Base-by-base conservation (phyloP, 768 basidiomycete genomes). In the Daedaleopsis nitida region DNA sequence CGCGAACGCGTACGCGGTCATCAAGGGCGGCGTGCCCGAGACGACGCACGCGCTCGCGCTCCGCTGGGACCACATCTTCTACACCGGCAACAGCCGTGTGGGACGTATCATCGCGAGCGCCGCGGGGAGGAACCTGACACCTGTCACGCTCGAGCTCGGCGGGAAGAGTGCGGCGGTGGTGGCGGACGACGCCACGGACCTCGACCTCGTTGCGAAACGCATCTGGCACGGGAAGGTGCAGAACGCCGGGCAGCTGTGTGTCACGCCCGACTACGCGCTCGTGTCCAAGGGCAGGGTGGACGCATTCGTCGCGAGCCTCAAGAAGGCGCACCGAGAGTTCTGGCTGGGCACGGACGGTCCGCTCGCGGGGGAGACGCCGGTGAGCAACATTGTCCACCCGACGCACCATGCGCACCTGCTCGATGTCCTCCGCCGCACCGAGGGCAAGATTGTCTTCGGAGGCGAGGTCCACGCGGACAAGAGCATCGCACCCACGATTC, bases 161-260 rank as follows among this genome's bases (percentile, higher is more conserved):
- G 78, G 77, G 32, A 83, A 83, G 72, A 77, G 74, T 37, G 79
- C 81, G 3, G 81, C 78, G 2, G 60, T 83, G 23, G 70, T 86
- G 43, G 80, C 80, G 53, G 58, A 76, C 8, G 73, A 75, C 23
- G 73, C 71, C 63, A 76, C 79, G 44, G 74, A 84, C 66, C 64
- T 86, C 64, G 72, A 78, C 6, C 60, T 86, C 35, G 81, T 84
- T 0, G 90, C 88, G 3, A 83, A 81, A 67, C 81, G 89, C 9
- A 80, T 89, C 37, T 72, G 89, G 27, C 88, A 83, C 81, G 89
- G 85, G 1, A 91, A 91, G 72, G 75, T 75, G 10, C 77, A 74
- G 59, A 91, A 91, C 63, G 77, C 83, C 1, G 90, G 90, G 10
- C 89, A 89, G 79, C 71, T 78, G 21, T 80, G 79, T 54, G 73